Evolutionary conservation across 441 rosid genomes (phyloP), one percentile per base, ranked within the genome.

Genomic region (Populus tomentosa): DNA sequence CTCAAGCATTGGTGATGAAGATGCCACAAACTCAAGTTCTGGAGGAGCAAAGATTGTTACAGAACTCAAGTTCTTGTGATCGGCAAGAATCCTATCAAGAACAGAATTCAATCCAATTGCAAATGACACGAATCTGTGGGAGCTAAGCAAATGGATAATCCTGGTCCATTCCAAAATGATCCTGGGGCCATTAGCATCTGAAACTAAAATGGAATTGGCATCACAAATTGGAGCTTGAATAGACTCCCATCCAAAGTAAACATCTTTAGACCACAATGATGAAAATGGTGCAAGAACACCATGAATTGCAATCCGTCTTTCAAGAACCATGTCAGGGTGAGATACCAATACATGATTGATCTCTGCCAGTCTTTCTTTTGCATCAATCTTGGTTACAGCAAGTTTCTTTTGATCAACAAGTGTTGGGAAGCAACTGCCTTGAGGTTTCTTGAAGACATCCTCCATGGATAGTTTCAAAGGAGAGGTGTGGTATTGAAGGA

Each of bases 41-140:
- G 83, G 85, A 11, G 99, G 94, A n/a, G 91, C 85, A 67, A 91
- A 89, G 66, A 91, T 85, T 4, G 99, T 93, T 9, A 88, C 86
- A 0, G 90, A 87, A 38, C 74, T 86, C 66, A 92, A 53, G 71
- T 79, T 81, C 62, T 7, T 80, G 80, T 84, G 38, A 56, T 88
- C 89, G 46, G 80, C 77, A 75, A 89, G 82, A 81, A 91, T 88
- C 75, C 89, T 84, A 23, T 82, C 86, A 82, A 89, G 86, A 84
- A 86, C 88, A 69, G 94, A 89, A 79, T 92, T 83, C 79, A 95
- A 74, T 40, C 91, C 94, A 14, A 90, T 84, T 23, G 95, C 91
- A 71, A 93, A 94, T 6, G 95, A 84, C 33, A 89, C 87, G 36
- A 84, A 90, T 21, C 97, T 95, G 7, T 88, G 87, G 13, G 91